These are phyloP conservation scores for Pichia sp. DNA, from an alignment of 1,139 yeast genomes.

Conservation along the genomic window DNA sequence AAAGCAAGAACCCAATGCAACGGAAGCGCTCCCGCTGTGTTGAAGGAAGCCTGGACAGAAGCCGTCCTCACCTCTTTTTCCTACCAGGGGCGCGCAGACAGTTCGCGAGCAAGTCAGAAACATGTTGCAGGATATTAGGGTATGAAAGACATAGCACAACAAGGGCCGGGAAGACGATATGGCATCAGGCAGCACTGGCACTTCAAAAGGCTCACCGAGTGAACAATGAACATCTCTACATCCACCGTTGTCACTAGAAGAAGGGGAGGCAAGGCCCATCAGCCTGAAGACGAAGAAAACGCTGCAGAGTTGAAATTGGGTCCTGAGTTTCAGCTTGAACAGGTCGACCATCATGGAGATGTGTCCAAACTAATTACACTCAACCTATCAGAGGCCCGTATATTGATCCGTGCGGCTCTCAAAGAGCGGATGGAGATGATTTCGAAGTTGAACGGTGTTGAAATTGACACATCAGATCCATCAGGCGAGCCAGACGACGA, in stretches of 20 bases:
- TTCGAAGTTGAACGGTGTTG: constrained; percentile 37
- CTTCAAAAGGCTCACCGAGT: background rate
- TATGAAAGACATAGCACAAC: too few species aligned
- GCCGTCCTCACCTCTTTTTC: too few species aligned
- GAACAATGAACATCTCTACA: constrained; percentile 76
- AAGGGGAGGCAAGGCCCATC: constrained; percentile 56
- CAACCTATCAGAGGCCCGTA: constrained; percentile 83
- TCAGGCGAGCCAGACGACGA: constrained; percentile 62
- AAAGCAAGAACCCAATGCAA: too few species aligned
- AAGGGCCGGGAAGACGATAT: too few species aligned
- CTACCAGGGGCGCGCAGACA: too few species aligned
- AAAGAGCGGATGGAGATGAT: constrained; percentile 58
- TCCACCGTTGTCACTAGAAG: constrained; percentile 82
- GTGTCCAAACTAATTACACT: constrained; percentile 75
- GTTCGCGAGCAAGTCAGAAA: too few species aligned
- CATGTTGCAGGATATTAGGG: too few species aligned
- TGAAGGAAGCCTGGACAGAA: too few species aligned
- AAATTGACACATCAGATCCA: constrained; percentile 32
- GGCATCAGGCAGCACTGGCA: too few species aligned
- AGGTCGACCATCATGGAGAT: constrained; percentile 75
- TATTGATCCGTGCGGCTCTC: constrained; percentile 85
- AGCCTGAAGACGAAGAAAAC: constrained; percentile 82
- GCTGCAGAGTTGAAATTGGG: constrained; percentile 84
- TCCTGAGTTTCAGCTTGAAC: constrained; percentile 82
- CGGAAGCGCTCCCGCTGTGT: too few species aligned